These are phyloP conservation scores for Actinidia arguta DNA, from an alignment of 179 eudicot species.

Conservation along the genomic window DNA sequence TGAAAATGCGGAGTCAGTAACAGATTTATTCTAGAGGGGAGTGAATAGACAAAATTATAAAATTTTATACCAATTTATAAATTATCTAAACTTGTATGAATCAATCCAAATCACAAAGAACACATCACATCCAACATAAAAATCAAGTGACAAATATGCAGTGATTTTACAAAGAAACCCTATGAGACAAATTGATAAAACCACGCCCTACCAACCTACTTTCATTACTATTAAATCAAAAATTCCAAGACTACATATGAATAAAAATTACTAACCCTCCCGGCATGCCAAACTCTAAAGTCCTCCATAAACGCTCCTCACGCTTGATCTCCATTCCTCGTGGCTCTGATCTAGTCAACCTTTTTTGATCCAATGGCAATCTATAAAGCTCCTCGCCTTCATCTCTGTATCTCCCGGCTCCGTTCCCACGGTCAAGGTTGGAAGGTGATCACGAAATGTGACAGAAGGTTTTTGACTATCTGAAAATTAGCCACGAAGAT, in stretches of 20 bases:
- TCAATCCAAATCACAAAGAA: not conserved
- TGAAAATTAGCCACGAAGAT: too few species aligned
- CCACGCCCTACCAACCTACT: not conserved
- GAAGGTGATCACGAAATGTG: too few species aligned
- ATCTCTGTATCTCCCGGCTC: too few species aligned
- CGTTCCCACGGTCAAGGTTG: too few species aligned
- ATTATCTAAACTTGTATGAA: not conserved
- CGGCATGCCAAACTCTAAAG: not conserved
- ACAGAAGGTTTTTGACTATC: too few species aligned
- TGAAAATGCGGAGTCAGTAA: too few species aligned
- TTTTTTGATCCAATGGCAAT: too few species aligned
- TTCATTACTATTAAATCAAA: not conserved
- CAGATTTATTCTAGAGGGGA: not conserved
- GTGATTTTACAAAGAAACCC: not conserved
- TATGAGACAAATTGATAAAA: not conserved
- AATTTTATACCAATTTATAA: not conserved
- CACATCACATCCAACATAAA: not conserved
- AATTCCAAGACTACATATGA: not conserved
- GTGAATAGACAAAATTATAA: not conserved
- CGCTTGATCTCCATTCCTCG: not conserved
- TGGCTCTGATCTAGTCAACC: not conserved
- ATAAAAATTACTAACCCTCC: not conserved
- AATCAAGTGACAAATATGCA: not conserved
- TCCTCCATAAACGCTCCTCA: not conserved
- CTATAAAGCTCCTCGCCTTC: too few species aligned